Percentiles rank a stretch among this genome's conserved stretches.
These are phyloP conservation scores for Wallacemonas rigidus DNA, from an alignment of 208 protist species.

Conservation along the genomic window DNA sequence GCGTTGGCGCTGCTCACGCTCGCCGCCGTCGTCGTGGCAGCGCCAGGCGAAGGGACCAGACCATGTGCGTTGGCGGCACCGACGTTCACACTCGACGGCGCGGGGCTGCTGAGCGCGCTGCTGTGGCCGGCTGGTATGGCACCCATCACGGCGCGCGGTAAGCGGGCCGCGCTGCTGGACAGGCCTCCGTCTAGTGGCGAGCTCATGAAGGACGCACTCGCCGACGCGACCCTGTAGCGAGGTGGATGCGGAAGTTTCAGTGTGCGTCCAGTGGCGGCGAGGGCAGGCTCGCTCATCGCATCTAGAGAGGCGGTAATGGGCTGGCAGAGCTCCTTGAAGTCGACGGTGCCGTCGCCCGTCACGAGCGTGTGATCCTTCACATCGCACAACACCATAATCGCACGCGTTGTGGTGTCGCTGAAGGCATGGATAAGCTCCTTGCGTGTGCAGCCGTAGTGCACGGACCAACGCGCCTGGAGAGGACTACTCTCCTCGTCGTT, in stretches of 20 bases:
- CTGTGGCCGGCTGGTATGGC: too few relatives aligned
- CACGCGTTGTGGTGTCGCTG: conserved; percentile 33
- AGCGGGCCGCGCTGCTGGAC: background rate
- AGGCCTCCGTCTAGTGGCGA: background rate
- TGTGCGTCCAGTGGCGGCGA: background rate
- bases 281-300: background rate
- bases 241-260: background rate
- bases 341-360: conserved; percentile 73
- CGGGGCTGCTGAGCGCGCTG: too few relatives aligned
- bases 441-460: conserved; percentile 73
- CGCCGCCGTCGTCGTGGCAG: background rate
- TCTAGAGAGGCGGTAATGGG: conserved; percentile 6
- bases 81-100: background rate
- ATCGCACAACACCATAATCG: conserved; percentile 58
- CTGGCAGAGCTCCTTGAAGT: conserved; percentile 16
- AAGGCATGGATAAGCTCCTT: conserved; percentile 79
- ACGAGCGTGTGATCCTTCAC: conserved; percentile 36
- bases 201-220: conserved; percentile 10
- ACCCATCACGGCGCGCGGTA: too few relatives aligned
- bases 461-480: conserved; percentile 33
- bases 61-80: background rate
- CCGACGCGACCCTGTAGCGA: background rate
- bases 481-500: background rate
- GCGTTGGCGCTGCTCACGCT: background rate
- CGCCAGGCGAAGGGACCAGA: background rate